These are phyloP conservation scores for Neurospora discreta DNA, from an alignment of 495 filamentous ascomycete species.

Conservation along the genomic window DNA sequence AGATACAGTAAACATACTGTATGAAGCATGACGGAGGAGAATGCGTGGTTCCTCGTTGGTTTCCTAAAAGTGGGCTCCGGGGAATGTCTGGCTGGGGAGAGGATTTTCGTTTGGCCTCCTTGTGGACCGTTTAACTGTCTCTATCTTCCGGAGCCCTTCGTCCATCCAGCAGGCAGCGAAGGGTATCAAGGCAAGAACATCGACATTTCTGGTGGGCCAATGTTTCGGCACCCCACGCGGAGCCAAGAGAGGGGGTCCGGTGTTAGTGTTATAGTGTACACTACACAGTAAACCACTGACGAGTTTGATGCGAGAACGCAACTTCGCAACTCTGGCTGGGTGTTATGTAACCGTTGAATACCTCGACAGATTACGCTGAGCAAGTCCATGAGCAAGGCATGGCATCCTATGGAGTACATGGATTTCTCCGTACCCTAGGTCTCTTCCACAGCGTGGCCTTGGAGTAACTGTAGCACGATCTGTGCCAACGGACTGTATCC, in stretches of 20 bases:
- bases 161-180: background rate
- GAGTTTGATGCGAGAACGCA: slow-evolving; percentile 1
- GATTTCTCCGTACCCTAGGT: background rate
- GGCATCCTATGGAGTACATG: background rate
- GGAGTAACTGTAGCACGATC: background rate
- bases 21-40: background rate
- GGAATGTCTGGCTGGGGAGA: background rate
- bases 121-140: background rate
- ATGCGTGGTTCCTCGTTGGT: background rate
- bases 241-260: background rate
- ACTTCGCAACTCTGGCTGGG: slow-evolving; percentile 10
- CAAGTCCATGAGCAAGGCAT: background rate
- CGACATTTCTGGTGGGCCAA: background rate
- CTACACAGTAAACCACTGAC: background rate
- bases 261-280: background rate
- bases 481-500: background rate
- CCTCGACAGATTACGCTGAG: background rate
- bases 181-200: background rate
- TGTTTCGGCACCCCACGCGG: background rate
- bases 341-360: slow-evolving; percentile 8
- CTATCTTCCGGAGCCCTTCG: background rate
- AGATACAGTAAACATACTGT: background rate
- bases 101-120: background rate
- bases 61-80: background rate
- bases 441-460: background rate